Base-by-base conservation (phyloP, 257 asterid species). In the Linaria vulgaris region DNA sequence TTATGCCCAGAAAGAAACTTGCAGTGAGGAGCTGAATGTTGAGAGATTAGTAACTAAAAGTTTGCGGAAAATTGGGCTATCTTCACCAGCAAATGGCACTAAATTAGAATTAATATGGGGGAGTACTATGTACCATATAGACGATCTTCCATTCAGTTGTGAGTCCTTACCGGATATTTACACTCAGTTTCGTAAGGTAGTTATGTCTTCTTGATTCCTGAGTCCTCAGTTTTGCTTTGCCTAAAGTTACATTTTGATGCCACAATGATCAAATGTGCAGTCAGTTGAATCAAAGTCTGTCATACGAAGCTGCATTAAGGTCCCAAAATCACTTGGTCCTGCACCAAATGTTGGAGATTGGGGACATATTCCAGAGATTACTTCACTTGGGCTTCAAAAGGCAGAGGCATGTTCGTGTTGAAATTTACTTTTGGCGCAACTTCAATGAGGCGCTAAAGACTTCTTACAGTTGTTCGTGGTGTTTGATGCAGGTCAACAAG, bases 181-280 rank as follows among this genome's bases (percentile, higher is more conserved):
- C 66, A 92, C 99, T 61, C 96, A 83, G 76, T 92, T 89, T 48
- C 97, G 99, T 54, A 87, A 89, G 99, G 99, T 92, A 69, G 25
- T n/a, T 9, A 54, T 61, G 51, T 17, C 58, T 41, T 55, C n/a
- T 23, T 17, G 19, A 15, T 34, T 47, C 61, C 53, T 23, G 63
- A 25, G 12, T 58, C 17, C 45, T 1, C 1, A 51, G 47, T 45
- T 61, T 66, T 62, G 22, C 54, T 53, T n/a, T 14, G 12, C 45
- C 30, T 54, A 53, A 72, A 39, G 31, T 57, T 61, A 27, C 51
- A 59, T 23, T 71, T 14, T 17, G 30, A 61, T 11, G 70, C 13
- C 61, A 41, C 76, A 61, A 71, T 74, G 69, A 61, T 79, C 66
- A 56, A 72, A 60, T 24, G 21, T 64, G 51, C 87, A 92, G 99